Evolutionary conservation across 1,139 yeast species (phyloP), one percentile per base, ranked within the genome.

Genomic region (Zygotorulaspora mrakii): DNA sequence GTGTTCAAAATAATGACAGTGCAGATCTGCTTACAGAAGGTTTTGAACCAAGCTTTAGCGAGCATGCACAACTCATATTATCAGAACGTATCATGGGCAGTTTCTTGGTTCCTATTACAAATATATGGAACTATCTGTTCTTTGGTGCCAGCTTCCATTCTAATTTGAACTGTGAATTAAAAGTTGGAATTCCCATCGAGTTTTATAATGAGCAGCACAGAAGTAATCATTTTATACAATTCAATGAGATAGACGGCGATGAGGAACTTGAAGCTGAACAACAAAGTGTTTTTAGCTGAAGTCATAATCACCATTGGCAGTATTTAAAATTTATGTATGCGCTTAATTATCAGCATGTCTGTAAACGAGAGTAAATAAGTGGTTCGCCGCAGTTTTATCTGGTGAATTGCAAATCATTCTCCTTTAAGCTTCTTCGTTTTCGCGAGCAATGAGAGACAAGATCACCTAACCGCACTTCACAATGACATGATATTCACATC

Each of bases 51-150:
- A 56, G 64, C 0, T 87, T 77, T 61, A 81, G 85, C 31, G 69
- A 66, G 25, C 73, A 74, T 52, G 74, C 82, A 6, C 96, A 88
- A 55, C 61, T 91, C 47, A 66, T 89, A 22, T 62, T 91, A 27
- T 79, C 96, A 0, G 94, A 83, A 47, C 71, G 81, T 42, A 73
- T 87, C 39, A 72, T 74, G 58, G 98, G 98, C 3, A 82, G 80
- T 46, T 89, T 86, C 62, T 63, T 86, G 66, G 95, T 88, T 1
- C 98, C 99, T 1, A 82, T 77, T 26, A 83, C 83, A 33, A 80
- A 78, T 41, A 61, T 88, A 24, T 91, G 99, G 98, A 91, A 91
- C 61, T 88, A 83, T 59, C 76, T 94, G 3, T 91, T 94, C 56
- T 73, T 87, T 66, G 94, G 96, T 2, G 82, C 94, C 1, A 74